These are phyloP conservation scores for Fusarium lyarnte DNA, from an alignment of 2,329 filamentous ascomycete species.

Conservation along the genomic window DNA sequence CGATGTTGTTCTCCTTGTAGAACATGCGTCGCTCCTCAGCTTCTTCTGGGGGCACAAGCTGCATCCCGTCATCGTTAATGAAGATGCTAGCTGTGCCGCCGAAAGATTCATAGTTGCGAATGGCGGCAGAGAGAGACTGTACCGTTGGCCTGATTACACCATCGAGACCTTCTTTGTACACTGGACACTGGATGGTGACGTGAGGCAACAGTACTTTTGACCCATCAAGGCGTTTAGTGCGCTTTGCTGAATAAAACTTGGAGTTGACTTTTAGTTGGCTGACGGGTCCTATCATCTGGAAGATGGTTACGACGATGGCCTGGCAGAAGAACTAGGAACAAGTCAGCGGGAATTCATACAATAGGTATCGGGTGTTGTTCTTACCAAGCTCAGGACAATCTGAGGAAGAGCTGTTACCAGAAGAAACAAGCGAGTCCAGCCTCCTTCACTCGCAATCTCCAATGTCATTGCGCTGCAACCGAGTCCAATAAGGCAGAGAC, in stretches of 20 bases:
- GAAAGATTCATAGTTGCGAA: slow-evolving; percentile 66
- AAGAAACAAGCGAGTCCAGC: neutral
- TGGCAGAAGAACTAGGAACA: neutral
- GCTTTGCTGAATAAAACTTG: slow-evolving; percentile 16
- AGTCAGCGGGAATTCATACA: rapidly evolving
- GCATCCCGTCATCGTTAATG: slow-evolving; percentile 75
- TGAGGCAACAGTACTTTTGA: slow-evolving; percentile 44
- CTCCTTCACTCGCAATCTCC: neutral
- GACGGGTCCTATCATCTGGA: neutral
- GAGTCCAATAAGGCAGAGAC: neutral
- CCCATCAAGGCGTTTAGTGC: neutral
- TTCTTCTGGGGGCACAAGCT: slow-evolving; percentile 62
- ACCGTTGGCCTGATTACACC: slow-evolving; percentile 63
- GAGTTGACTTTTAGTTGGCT: slow-evolving; percentile 12
- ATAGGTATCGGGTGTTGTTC: rapidly evolving
- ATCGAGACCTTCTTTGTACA: slow-evolving; percentile 51
- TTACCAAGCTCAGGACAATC: neutral
- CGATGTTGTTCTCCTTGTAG: slow-evolving; percentile 66
- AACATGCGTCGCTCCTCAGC: slow-evolving; percentile 61
- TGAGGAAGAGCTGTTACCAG: neutral
- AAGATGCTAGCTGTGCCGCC: slow-evolving; percentile 74
- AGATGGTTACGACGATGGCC: neutral
- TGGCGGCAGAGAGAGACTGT: slow-evolving; percentile 65
- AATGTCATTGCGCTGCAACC: neutral
- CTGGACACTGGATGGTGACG: slow-evolving; percentile 57